Base-by-base conservation (phyloP, 2,329 filamentous ascomycete genomes). In the Trichophyton schoenleinii region DNA sequence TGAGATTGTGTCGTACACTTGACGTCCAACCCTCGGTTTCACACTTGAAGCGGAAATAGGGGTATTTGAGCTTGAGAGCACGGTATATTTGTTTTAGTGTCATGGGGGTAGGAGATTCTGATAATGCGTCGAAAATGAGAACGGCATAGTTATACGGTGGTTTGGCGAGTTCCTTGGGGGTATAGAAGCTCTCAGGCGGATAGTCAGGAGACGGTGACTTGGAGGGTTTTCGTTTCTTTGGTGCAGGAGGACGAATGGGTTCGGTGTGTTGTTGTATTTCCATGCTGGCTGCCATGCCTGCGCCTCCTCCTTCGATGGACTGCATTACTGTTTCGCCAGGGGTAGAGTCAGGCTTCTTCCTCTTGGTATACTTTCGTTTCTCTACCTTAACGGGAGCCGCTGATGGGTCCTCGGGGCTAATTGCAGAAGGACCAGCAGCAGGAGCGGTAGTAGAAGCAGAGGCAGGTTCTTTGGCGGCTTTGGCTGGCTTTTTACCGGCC, bases 71-170 rank as follows among this genome's bases (percentile, higher is more conserved):
- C 69, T 84, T 82, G 61, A 87, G 79, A 48, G 81, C 81, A 64
- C 82, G 80, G 69, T 87, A 87, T 52, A 87, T 86, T 67, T 85
- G 82, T 67, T 85, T 84, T 34, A 87, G 73, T 55, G 84, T 84
- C 76, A 86, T 83, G 62, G 81, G 78, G 20, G 75, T 80, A 31
- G 75, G 75, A 42, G 82, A 79, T 42, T 82, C 79, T 1, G 81
- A 79, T 34, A 87, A 78, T 25, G 82, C 81, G 68, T 86, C 83
- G 66, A 85, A 83, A 60, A 86, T 83, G 48, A 86, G 77, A 28
- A 83, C 79, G 7, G 84, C 82, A 67, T 86, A 87, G 38, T 84
- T 85, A 63, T 81, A 79, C 3, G 78, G 79, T 1, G 84, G 84
- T 63, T 84, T 82, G 61, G 82, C 80, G 57, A 87, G 75, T 68